phyloP scores from a whole-genome alignment of 106 monocot genomes.

The Dioscorea dumetorum region DNA sequence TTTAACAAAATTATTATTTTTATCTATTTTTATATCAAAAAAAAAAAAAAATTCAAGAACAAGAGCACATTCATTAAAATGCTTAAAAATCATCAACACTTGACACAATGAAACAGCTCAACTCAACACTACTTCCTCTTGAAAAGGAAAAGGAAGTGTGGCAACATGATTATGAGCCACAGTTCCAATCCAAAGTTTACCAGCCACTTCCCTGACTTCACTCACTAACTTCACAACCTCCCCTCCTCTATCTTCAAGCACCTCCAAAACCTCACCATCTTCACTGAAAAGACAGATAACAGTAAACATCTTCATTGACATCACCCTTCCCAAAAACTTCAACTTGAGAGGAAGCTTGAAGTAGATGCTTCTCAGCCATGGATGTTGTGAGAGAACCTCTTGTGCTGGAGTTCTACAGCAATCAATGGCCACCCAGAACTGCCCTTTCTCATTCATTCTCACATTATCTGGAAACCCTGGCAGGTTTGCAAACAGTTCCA shows the following conservation, averaged over 20 bases:
- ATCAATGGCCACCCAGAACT: slow-evolving; percentile 92
- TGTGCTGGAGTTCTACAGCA: slow-evolving; percentile 65
- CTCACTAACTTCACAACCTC: slow-evolving; percentile 79
- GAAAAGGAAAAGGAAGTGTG: slow-evolving; percentile 46
- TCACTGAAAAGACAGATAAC: slow-evolving; percentile 50
- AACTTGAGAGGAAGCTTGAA: slow-evolving; percentile 69
- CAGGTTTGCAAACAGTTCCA: slow-evolving; percentile 72
- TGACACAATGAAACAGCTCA: too few relatives aligned
- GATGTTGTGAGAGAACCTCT: slow-evolving; percentile 55
- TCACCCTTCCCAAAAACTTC: slow-evolving; percentile 27
- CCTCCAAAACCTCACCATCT: slow-evolving; percentile 47
- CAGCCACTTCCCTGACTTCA: slow-evolving; percentile 69
- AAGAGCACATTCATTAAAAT: too few relatives aligned
- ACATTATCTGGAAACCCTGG: slow-evolving; percentile 95
- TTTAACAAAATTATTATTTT: too few relatives aligned
- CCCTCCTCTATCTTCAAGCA: slow-evolving; percentile 58
- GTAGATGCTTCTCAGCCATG: slow-evolving; percentile 78
- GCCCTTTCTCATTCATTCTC: slow-evolving; percentile 47
- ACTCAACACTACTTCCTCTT: too few relatives aligned
- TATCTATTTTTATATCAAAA: too few relatives aligned
- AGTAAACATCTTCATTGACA: slow-evolving; percentile 69
- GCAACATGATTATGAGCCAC: slow-evolving; percentile 92
- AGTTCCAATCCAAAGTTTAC: slow-evolving; percentile 91
- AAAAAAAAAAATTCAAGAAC: too few relatives aligned
- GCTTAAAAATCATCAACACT: too few relatives aligned